A percentile compares a stretch with the other conserved stretches of the same genome.
These are phyloP conservation scores for Trypanosoma caninum DNA, from an alignment of 208 protist genomes.

Conservation along the genomic window DNA sequence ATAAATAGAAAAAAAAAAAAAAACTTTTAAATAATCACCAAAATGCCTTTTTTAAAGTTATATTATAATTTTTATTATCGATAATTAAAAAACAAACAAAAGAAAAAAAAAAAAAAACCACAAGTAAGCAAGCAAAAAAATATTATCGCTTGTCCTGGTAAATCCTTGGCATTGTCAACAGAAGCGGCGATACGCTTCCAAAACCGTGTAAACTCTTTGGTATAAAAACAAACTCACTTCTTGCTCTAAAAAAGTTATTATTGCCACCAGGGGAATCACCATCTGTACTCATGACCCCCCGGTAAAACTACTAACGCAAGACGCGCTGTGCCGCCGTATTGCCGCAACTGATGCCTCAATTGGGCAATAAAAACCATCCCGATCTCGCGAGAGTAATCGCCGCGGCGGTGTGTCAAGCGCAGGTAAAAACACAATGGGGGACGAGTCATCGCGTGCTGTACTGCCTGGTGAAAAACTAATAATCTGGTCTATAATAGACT, in stretches of 20 bases:
- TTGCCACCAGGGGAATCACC: neutral
- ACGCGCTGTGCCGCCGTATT: constrained; percentile 10
- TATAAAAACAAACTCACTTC: neutral
- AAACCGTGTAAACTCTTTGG: neutral
- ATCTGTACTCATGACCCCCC: constrained; percentile 10
- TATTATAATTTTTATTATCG: neutral
- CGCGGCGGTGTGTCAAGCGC: neutral
- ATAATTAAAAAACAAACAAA: neutral
- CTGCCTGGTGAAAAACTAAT: neutral
- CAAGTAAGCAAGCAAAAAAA: neutral
- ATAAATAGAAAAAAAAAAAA: neutral
- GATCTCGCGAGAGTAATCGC: neutral
- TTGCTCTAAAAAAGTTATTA: neutral
- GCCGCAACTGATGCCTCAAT: constrained; percentile 19
- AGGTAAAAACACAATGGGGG: neutral
- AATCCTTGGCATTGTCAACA: too few relatives aligned
- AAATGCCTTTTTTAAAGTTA: neutral
- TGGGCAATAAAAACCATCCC: constrained; percentile 18
- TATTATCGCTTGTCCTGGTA: neutral
- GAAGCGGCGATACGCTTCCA: too few relatives aligned
- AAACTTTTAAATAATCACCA: neutral
- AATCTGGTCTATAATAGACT: constrained; percentile 18
- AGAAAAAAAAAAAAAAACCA: constrained; percentile 6
- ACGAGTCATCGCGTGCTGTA: neutral
- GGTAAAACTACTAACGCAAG: neutral